Base-by-base conservation (phyloP, 108 stramenopile genomes). In the Bacterosira constricta region DNA sequence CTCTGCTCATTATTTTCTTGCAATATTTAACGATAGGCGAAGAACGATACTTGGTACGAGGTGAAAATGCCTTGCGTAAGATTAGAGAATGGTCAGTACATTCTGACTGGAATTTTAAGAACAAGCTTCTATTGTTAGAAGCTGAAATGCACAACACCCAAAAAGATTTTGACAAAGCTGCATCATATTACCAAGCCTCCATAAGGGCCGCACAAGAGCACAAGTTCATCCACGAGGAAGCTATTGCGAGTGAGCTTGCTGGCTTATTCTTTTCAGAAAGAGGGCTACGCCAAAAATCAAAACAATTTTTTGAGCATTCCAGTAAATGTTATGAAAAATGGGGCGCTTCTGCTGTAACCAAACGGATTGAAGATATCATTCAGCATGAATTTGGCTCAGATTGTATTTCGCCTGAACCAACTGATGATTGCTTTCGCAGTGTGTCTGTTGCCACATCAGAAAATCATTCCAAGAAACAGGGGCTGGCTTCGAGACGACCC, bases 61-160 rank as follows among this genome's bases (percentile, higher is more conserved):
- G 53, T 54, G 53, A 29, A 34, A 32, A 30, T 12, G 53, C 53
- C 13, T 29, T 54, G 35, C 1, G 13, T 15, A 29, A 29, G 1
- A 30, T 54, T 12, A 54, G 35, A 2, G 29, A n/a, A 20, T 56
- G 7, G 34, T 56, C 34, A 56, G 20, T 56, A 13, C 55, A 56
- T 56, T 56, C 55, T 18, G 55, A 56, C 15, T 69, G 68, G 68
- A 69, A 69, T 37, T 45, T 57, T 9, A 46, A 58, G 38, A 69
- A 59, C 56, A 66, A 66, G 39, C 34, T 66, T 29, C 65, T 66
- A 0, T 29, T 66, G 4, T 30, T 53, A 21, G 39, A 53, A 52
- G 65, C 65, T 35, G 65, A 66, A 53, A 36, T 53, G 6, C 37
- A 52, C 27, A 18, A 39, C 39, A 29, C 51, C 38, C 34, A 23